These are phyloP conservation scores for Podaxis pistillaris DNA, from an alignment of 768 basidiomycete genomes.

Conservation along the genomic window DNA sequence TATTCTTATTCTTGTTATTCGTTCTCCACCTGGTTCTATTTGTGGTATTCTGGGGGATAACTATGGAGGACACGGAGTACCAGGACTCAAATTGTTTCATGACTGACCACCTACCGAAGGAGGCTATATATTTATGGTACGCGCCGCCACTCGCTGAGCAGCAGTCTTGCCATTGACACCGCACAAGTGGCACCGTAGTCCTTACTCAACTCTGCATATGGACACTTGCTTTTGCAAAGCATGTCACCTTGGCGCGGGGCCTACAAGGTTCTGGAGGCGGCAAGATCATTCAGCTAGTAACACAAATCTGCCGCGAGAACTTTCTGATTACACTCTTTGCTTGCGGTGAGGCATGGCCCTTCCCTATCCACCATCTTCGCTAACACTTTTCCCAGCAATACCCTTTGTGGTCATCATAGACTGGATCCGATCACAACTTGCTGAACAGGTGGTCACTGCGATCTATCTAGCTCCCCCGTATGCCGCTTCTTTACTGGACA, in stretches of 20 bases:
- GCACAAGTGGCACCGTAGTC: neutral
- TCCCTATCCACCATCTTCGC: neutral
- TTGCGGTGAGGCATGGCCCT: neutral
- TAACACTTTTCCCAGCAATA: neutral
- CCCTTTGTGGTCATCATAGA: neutral
- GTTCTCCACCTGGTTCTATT: neutral
- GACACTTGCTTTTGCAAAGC: neutral
- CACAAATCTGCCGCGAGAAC: neutral
- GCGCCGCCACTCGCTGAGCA: neutral
- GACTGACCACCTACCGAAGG: neutral
- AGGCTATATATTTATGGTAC: neutral
- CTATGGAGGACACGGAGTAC: neutral
- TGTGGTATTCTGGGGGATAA: neutral
- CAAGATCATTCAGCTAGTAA: neutral
- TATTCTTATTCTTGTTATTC: neutral
- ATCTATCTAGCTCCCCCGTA: conserved; percentile 14
- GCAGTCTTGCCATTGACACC: neutral
- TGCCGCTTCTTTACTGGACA: neutral
- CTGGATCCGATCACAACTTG: neutral
- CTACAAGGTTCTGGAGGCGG: neutral
- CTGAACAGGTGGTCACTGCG: neutral
- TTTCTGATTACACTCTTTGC: neutral
- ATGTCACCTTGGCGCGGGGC: neutral
- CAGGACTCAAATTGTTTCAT: neutral
- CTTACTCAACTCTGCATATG: neutral